Base-by-base conservation (phyloP, 345 rosid species). In the Trapa incisa region DNA sequence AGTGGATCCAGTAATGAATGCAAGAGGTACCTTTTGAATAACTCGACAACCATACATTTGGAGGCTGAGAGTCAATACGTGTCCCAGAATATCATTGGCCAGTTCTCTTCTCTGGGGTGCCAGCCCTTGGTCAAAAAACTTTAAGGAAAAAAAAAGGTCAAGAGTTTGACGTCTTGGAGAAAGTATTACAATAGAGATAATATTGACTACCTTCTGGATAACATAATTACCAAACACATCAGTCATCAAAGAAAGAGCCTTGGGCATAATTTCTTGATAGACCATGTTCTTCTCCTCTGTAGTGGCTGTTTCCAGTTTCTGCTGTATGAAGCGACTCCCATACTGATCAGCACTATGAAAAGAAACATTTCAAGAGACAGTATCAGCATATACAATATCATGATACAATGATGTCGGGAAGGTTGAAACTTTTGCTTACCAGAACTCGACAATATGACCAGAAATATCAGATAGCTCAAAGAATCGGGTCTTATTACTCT, bases 21-120 rank as follows among this genome's bases (percentile, higher is more conserved):
- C 33, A 50, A 5, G 9, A 5, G 1, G 32, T 80, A 84, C 88
- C 84, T 84, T 84, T 68, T 84, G 88, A 74, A 84, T 84, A 62
- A 84, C 88, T n/a, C 88, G 79, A 57, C 88, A 84, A 60, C 85
- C 88, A 80, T 84, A 84, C 88, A 84, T 84, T 71, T 84, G 88
- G 65, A 84, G 80, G 71, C 85, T 79, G 57, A 81, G 81, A 14
- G 84, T 80, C 73, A 84, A 68, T 58, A 84, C 85, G 71, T 81
- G 80, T 65, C 79, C 82, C 32, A 76, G 64, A 68, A 84, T 84
- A 64, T 78, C 77, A 68, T 72, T 75, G 50, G 84, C 85, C 48
- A 84, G 73, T 62, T 84, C 84, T 68, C 85, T 81, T 68, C 82
- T 75, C 75, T 84, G 88, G 37, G 76, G 61, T 3, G 71, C 68